Evolutionary conservation across 2,329 filamentous ascomycete genomes (phyloP).

Genomic region (Phyllosticta paracitricarpa): DNA sequence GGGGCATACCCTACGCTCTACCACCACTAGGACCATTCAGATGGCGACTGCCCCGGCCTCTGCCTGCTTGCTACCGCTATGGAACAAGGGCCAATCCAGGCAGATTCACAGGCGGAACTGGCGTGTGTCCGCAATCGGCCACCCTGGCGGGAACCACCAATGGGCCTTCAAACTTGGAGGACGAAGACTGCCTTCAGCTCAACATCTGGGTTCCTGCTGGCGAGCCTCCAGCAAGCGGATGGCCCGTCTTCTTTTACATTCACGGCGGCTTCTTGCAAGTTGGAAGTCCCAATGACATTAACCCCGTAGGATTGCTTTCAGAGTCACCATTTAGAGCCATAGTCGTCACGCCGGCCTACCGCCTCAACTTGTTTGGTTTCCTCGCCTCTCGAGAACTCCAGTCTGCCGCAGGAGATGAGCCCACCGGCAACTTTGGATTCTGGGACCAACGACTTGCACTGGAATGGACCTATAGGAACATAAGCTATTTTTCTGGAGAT

Average conservation of each 20-base stretch:
- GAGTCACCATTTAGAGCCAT: slow-evolving; percentile 42
- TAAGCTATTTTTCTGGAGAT: slow-evolving; percentile 43
- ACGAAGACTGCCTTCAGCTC: slow-evolving; percentile 47
- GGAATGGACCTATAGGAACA: slow-evolving; percentile 46
- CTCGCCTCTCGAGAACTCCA: slow-evolving; percentile 40
- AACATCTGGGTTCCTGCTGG: slow-evolving; percentile 47
- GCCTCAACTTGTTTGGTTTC: slow-evolving; percentile 48
- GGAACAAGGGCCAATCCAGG: slow-evolving; percentile 40
- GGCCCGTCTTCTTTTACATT: slow-evolving; percentile 50
- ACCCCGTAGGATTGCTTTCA: slow-evolving; percentile 36
- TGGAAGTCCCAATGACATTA: slow-evolving; percentile 40
- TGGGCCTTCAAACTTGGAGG: slow-evolving; percentile 19
- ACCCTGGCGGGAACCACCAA: slow-evolving; percentile 4
- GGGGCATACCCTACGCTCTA: slow-evolving; percentile 46
- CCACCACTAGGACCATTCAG: slow-evolving; percentile 38
- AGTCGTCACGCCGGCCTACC: slow-evolving; percentile 46
- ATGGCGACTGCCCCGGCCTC: slow-evolving; percentile 39
- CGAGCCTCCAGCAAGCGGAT: slow-evolving; percentile 35
- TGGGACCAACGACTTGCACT: slow-evolving; percentile 48
- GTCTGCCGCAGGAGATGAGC: slow-evolving; percentile 27
- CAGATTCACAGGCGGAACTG: slow-evolving; percentile 30
- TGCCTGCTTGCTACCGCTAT: slow-evolving; percentile 42
- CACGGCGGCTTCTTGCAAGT: slow-evolving; percentile 50
- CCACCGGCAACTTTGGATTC: slow-evolving; percentile 43
- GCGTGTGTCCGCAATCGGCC: slow-evolving; percentile 42